Percentiles rank a stretch among this genome's conserved stretches.
Evolutionary conservation across 2,329 filamentous ascomycete genomes (phyloP).

Genomic region (Xylariaceae sp.): DNA sequence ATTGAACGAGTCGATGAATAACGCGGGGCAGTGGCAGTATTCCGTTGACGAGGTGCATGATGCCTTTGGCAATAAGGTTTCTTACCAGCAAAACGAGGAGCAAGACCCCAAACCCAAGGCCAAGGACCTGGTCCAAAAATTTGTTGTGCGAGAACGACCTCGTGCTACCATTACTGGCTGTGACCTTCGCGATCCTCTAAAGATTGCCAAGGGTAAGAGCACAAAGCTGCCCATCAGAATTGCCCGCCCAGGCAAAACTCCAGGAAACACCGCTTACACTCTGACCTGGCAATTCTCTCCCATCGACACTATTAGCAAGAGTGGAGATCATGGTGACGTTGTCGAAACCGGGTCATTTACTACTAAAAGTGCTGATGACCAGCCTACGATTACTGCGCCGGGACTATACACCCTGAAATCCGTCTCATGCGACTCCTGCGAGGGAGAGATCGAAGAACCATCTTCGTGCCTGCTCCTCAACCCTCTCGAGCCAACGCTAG

Average conservation of each 20-base stretch:
- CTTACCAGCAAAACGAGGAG: slow-evolving; percentile 69
- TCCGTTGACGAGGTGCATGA: slow-evolving; percentile 89
- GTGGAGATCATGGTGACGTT: slow-evolving; percentile 63
- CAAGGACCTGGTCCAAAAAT: slow-evolving; percentile 67
- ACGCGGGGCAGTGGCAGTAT: slow-evolving; percentile 80
- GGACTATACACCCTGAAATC: slow-evolving; percentile 84
- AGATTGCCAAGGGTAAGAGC: slow-evolving; percentile 71
- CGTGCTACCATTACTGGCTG: slow-evolving; percentile 68
- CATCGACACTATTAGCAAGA: slow-evolving; percentile 63
- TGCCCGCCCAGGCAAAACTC: slow-evolving; percentile 54
- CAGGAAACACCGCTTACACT: slow-evolving; percentile 63
- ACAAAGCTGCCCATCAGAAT: slow-evolving; percentile 69
- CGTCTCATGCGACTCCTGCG: slow-evolving; percentile 75
- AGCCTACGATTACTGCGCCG: slow-evolving; percentile 66
- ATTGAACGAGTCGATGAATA: slow-evolving; percentile 83
- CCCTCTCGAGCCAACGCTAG: slow-evolving; percentile 78
- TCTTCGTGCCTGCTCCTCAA: slow-evolving; percentile 91
- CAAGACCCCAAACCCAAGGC: slow-evolving; percentile 57
- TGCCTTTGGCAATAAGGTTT: slow-evolving; percentile 80
- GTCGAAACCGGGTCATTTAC: slow-evolving; percentile 55
- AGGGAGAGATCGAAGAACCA: slow-evolving; percentile 86
- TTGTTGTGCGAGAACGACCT: slow-evolving; percentile 84
- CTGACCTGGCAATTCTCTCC: slow-evolving; percentile 81
- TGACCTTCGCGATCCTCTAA: slow-evolving; percentile 74
- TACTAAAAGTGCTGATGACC: slow-evolving; percentile 59